Conservation (phyloP, 164 flowering plant species). For the Vitis amurensis region DNA sequence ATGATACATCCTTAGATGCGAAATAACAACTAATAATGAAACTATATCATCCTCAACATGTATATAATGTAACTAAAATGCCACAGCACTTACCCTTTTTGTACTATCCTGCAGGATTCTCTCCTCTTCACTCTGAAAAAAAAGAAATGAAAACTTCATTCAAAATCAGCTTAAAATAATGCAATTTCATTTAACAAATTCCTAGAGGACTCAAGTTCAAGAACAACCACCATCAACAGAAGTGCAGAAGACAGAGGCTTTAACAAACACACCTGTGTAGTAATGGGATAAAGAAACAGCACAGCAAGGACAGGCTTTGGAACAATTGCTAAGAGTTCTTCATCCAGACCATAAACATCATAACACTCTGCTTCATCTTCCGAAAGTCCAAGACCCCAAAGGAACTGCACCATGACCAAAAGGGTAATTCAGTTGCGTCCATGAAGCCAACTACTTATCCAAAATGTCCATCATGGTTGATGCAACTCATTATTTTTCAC, state of each 20-base stretch:
- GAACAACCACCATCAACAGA: background rate
- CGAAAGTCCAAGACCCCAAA: slow-evolving; percentile 90
- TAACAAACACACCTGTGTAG: slow-evolving; percentile 51
- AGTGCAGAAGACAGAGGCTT: background rate
- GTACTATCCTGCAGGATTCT: slow-evolving; percentile 49
- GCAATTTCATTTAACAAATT: background rate
- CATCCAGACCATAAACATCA: slow-evolving; percentile 95
- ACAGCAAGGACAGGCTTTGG: slow-evolving; percentile 95
- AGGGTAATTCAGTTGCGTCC: too few species aligned
- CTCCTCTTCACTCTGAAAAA: slow-evolving; percentile 75
- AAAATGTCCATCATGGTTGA: too few species aligned
- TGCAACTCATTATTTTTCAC: too few species aligned
- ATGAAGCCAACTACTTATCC: too few species aligned
- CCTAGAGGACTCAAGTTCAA: background rate
- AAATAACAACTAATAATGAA: background rate
- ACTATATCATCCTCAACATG: background rate
- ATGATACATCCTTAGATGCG: background rate
- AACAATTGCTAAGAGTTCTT: slow-evolving; percentile 89
- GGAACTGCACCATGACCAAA: slow-evolving; percentile 50
- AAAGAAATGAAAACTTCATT: slow-evolving; percentile 13
- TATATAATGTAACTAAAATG: background rate
- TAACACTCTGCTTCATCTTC: slow-evolving; percentile 75
- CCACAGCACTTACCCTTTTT: slow-evolving; percentile 38
- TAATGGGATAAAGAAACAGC: slow-evolving; percentile 77
- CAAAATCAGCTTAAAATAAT: slow-evolving; percentile 3